Evolutionary conservation across 768 basidiomycete genomes (phyloP).

Genomic region (Russula olivacea): DNA sequence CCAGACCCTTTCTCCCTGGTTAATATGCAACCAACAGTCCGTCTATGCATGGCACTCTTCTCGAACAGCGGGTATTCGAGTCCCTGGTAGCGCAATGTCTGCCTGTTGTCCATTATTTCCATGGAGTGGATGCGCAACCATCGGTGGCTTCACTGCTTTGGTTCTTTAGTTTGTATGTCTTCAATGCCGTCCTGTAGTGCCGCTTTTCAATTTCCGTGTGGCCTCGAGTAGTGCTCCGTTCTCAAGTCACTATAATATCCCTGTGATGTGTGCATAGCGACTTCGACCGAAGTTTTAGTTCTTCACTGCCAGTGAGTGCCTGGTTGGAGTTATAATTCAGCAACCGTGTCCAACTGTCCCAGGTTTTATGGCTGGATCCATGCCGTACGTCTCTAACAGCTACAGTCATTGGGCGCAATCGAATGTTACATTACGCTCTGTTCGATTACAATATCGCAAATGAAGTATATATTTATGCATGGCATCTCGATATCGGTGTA

Average conservation of each 20-base stretch:
- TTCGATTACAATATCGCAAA: conserved; percentile 2
- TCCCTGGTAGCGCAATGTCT: conserved; percentile 87
- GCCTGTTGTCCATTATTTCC: conserved; percentile 91
- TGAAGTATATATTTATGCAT: conserved; percentile 4
- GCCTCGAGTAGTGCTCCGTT: too few relatives aligned
- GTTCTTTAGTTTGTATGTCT: conserved; percentile 84
- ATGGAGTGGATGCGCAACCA: conserved; percentile 85
- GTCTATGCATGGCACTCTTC: conserved; percentile 96
- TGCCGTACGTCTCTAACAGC: not conserved
- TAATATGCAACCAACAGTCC: too few relatives aligned
- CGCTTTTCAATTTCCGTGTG: too few relatives aligned
- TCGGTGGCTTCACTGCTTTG: conserved; percentile 59
- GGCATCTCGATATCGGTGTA: conserved; percentile 18
- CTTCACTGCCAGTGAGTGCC: not conserved
- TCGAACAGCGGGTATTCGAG: conserved; percentile 83
- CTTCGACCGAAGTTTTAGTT: not conserved
- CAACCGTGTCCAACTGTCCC: not conserved
- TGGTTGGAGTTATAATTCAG: not conserved
- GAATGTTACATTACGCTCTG: not conserved
- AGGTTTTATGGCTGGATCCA: not conserved
- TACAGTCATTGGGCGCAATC: not conserved
- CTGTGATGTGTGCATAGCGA: not conserved
- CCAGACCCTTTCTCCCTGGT: conserved; percentile 11
- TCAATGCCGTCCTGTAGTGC: conserved; percentile 15
- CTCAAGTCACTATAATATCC: too few relatives aligned